Evolutionary conservation across 2,329 filamentous ascomycete species (phyloP).

Genomic region (Calonectria multiphialidica): DNA sequence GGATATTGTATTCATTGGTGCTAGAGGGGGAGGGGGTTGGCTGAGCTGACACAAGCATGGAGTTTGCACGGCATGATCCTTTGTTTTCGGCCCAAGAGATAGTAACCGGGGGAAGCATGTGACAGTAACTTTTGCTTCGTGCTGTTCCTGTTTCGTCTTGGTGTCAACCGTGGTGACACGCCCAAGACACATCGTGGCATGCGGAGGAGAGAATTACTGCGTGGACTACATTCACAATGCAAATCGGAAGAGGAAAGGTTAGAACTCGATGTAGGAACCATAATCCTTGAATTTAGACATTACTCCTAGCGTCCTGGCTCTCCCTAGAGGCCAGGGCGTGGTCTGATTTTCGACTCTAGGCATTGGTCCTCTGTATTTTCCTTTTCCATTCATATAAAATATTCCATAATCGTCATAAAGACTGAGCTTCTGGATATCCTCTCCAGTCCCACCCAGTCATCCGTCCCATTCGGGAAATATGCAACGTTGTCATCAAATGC

Average conservation of each 20-base stretch:
- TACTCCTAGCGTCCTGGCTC: conserved; percentile 34
- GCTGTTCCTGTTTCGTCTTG: background rate
- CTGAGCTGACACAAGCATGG: background rate
- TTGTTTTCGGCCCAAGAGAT: background rate
- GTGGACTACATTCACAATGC: background rate
- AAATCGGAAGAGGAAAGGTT: background rate
- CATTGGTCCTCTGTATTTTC: conserved; percentile 31
- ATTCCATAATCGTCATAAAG: conserved; percentile 40
- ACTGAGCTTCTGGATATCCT: conserved; percentile 25
- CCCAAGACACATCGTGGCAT: too few relatives aligned
- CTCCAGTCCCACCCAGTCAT: conserved; percentile 25
- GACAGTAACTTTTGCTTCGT: background rate
- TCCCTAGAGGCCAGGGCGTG: conserved; percentile 18
- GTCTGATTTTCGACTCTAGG: conserved; percentile 33
- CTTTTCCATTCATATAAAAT: conserved; percentile 27
- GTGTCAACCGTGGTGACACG: background rate
- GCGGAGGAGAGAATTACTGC: too few relatives aligned
- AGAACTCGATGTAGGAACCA: background rate
- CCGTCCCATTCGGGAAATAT: conserved; percentile 31
- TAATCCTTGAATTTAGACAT: conserved; percentile 36
- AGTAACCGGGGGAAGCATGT: background rate
- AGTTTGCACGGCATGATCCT: background rate
- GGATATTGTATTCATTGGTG: too few relatives aligned
- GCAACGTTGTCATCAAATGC: conserved; percentile 31
- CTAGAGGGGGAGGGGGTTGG: background rate